phyloP scores from a whole-genome alignment of 805 yeast species.

The Schizosaccharomyces octosporus region DNA sequence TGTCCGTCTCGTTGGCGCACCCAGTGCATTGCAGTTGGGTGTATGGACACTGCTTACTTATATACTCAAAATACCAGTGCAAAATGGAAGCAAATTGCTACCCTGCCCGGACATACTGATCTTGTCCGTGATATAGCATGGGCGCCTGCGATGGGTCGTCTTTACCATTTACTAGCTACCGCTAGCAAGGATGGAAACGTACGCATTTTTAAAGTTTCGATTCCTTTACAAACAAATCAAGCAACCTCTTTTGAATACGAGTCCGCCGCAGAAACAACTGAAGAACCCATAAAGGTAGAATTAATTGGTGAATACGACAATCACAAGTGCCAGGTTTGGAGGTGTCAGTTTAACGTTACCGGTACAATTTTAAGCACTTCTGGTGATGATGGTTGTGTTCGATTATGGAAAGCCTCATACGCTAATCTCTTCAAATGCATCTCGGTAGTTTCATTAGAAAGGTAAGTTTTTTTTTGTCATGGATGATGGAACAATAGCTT shows the following conservation, averaged over 20 bases:
- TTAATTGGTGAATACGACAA: slow-evolving; percentile 44
- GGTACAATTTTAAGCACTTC: slow-evolving; percentile 82
- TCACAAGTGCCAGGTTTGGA: slow-evolving; percentile 81
- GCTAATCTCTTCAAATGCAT: slow-evolving; percentile 73
- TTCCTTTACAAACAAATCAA: background rate
- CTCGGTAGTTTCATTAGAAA: slow-evolving; percentile 52
- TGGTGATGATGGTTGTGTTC: slow-evolving; percentile 81
- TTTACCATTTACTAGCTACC: slow-evolving; percentile 66
- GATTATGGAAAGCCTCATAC: slow-evolving; percentile 78
- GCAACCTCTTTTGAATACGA: background rate
- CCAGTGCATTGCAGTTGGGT: slow-evolving; percentile 47
- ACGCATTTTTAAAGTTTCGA: slow-evolving; percentile 48
- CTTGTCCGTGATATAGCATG: slow-evolving; percentile 71
- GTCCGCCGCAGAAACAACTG: background rate
- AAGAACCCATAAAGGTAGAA: slow-evolving; percentile 22
- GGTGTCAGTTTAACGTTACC: slow-evolving; percentile 81
- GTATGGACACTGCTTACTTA: slow-evolving; percentile 63
- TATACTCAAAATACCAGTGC: slow-evolving; percentile 32
- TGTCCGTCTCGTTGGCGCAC: slow-evolving; percentile 5
- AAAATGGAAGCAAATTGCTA: slow-evolving; percentile 12
- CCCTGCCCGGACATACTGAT: slow-evolving; percentile 44
- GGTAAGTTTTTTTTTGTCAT: background rate
- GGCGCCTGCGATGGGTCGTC: slow-evolving; percentile 33
- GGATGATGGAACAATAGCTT: background rate
- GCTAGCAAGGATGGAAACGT: slow-evolving; percentile 89